Conservation (phyloP, 768 basidiomycete genomes). For the Lactarius indigo region DNA sequence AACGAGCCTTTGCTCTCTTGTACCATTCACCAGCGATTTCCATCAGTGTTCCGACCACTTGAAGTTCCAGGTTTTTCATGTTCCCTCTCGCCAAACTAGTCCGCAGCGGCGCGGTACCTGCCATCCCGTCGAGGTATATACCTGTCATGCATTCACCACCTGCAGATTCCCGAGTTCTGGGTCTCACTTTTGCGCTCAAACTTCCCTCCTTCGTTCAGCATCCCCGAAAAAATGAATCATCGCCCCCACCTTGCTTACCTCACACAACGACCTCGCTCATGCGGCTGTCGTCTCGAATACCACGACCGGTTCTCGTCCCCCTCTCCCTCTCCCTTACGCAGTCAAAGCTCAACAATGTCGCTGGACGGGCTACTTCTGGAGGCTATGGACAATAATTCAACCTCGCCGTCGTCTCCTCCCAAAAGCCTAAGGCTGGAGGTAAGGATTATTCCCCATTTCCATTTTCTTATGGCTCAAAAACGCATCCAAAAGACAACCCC, state of each 20-base stretch:
- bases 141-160: neutral
- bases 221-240: constrained; percentile 19
- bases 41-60: no score
- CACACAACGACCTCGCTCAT: constrained; percentile 22
- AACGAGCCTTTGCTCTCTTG: no score
- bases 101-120: constrained; percentile 38
- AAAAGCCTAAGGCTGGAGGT: constrained; percentile 52
- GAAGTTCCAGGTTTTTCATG: no score
- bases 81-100: constrained; percentile 41
- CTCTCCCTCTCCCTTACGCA: constrained; percentile 34
- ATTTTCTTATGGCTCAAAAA: neutral
- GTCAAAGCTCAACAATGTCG: constrained; percentile 33
- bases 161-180: constrained; percentile 13
- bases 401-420: constrained; percentile 25
- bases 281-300: constrained; percentile 25
- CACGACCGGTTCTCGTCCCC: neutral
- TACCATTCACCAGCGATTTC: no score
- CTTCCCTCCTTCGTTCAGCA: constrained; percentile 26
- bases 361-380: constrained; percentile 49
- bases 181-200: constrained; percentile 28
- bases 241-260: constrained; percentile 30
- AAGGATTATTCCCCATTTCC: constrained; percentile 11
- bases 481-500: neutral
- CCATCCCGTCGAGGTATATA: constrained; percentile 31
- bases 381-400: constrained; percentile 37